phyloP scores from a whole-genome alignment of 2,329 filamentous ascomycete species.

The Neophaeococcomyces aloes region DNA sequence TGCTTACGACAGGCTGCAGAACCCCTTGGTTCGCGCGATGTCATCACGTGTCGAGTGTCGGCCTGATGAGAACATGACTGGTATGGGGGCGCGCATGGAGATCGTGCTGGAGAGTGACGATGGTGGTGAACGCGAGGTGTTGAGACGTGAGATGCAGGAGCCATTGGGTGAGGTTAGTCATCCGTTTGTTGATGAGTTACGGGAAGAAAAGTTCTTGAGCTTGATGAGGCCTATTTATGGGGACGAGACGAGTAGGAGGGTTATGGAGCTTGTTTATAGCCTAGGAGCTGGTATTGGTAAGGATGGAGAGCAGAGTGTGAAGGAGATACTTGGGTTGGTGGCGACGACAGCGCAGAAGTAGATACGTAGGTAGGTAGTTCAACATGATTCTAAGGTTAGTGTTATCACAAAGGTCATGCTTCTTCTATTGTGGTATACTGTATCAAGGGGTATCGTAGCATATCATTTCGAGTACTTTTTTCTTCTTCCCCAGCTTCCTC shows the following conservation, averaged over 20 bases:
- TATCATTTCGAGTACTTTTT: no score
- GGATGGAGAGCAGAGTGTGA: slow-evolving; percentile 6
- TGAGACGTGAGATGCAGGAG: slow-evolving; percentile 11
- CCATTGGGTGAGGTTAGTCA: slow-evolving; percentile 18
- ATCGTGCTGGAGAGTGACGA: slow-evolving; percentile 13
- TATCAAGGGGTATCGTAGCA: no score
- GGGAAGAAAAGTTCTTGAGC: slow-evolving; percentile 18
- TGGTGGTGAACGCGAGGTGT: slow-evolving; percentile 11
- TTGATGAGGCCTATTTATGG: slow-evolving; percentile 14
- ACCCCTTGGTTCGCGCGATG: slow-evolving; percentile 12
- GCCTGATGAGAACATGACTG: slow-evolving; percentile 9
- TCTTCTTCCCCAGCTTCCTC: no score
- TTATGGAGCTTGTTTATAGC: slow-evolving; percentile 19
- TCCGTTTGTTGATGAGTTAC: slow-evolving; percentile 17
- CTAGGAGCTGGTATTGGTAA: slow-evolving; percentile 20
- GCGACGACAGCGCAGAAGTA: background rate
- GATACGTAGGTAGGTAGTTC: no score
- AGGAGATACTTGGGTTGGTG: slow-evolving; percentile 12
- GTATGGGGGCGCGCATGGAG: slow-evolving; percentile 6
- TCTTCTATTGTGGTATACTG: no score
- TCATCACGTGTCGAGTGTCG: slow-evolving; percentile 17
- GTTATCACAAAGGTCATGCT: no score
- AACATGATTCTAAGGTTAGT: no score
- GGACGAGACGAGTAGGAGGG: slow-evolving; percentile 5
- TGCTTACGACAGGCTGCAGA: slow-evolving; percentile 10